Conservation (phyloP, 768 basidiomycete species). For the Lactarius vividus region DNA sequence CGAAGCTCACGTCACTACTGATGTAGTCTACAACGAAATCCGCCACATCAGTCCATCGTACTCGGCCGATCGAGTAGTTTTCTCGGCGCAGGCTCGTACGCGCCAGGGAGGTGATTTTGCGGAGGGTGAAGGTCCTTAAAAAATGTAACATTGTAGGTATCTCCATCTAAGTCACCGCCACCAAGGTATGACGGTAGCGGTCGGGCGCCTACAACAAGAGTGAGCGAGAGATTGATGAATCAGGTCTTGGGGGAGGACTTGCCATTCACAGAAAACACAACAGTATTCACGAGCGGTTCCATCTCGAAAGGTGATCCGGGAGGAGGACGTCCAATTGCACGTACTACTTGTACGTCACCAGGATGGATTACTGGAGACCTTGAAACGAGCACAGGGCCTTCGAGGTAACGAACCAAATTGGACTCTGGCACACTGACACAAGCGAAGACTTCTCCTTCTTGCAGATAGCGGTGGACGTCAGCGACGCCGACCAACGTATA, state of each 20-base stretch:
- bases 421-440: conserved; percentile 48
- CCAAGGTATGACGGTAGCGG: conserved; percentile 63
- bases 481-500: conserved; percentile 74
- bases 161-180: conserved; percentile 71
- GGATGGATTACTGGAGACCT: conserved; percentile 70
- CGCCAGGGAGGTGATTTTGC: conserved; percentile 39
- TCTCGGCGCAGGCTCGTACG: conserved; percentile 47
- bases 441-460: conserved; percentile 58
- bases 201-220: conserved; percentile 43
- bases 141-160: conserved; percentile 48
- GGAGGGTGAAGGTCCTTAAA: conserved; percentile 31
- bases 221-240: neutral
- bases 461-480: conserved; percentile 55
- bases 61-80: conserved; percentile 47
- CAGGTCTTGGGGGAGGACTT: conserved; percentile 10
- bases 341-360: conserved; percentile 60
- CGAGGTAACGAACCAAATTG: conserved; percentile 41
- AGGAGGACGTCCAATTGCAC: conserved; percentile 60
- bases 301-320: conserved; percentile 48
- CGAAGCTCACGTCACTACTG: conserved; percentile 43
- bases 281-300: conserved; percentile 56
- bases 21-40: conserved; percentile 72
- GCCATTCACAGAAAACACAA: conserved; percentile 65
- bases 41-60: conserved; percentile 61
- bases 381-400: conserved; percentile 55